Conservation (phyloP, 768 basidiomycete species). For the Coprinopsis marcescibilis region DNA sequence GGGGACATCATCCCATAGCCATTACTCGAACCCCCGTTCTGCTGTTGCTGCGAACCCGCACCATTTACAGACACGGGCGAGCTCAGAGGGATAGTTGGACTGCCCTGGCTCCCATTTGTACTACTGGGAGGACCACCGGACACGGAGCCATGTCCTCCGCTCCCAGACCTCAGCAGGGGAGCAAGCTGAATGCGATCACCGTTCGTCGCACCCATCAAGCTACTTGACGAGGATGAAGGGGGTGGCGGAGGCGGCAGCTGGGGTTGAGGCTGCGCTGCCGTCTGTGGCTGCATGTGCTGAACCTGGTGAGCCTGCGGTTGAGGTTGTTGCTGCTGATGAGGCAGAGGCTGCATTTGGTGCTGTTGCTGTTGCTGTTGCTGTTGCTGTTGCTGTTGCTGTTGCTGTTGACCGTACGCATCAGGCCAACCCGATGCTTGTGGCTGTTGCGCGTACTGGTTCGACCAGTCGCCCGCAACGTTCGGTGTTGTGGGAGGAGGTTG, state of each 20-base stretch:
- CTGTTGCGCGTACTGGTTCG: slow-evolving; percentile 12
- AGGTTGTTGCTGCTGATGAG: slow-evolving; percentile 16
- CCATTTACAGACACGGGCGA: slow-evolving; percentile 9
- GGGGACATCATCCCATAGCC: not conserved
- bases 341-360: slow-evolving; percentile 14
- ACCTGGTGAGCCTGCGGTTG: slow-evolving; percentile 15
- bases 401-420: slow-evolving; percentile 15
- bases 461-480: slow-evolving; percentile 16
- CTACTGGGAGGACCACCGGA: slow-evolving; percentile 5
- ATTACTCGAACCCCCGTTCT: not conserved
- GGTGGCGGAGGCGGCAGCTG: slow-evolving; percentile 13
- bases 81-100: slow-evolving; percentile 7
- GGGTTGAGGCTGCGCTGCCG: not conserved
- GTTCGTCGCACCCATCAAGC: slow-evolving; percentile 15
- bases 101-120: slow-evolving; percentile 11
- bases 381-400: slow-evolving; percentile 10
- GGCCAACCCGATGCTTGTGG: slow-evolving; percentile 9
- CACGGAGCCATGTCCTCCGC: slow-evolving; percentile 3
- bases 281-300: slow-evolving; percentile 11
- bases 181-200: slow-evolving; percentile 51
- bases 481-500: slow-evolving; percentile 13
- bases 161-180: slow-evolving; percentile 36
- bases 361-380: slow-evolving; percentile 14
- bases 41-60: not conserved
- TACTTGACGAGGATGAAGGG: slow-evolving; percentile 9